Conservation (phyloP, 345 rosid species). For the Xanthoceras sorbifolium region DNA sequence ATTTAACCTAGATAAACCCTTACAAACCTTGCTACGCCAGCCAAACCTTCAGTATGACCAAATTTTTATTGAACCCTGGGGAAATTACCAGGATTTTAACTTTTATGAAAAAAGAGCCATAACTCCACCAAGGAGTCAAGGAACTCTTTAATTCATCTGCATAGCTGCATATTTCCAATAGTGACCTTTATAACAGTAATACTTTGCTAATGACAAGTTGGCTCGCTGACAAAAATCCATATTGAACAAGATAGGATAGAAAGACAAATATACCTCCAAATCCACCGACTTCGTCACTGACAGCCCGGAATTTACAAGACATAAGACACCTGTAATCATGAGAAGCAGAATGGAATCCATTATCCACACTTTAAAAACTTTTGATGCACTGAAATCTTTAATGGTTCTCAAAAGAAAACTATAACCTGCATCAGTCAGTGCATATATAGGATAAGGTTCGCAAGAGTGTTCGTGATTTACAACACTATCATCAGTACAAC, state of each 20-base stretch:
- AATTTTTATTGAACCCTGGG: background rate
- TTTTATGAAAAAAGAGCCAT: background rate
- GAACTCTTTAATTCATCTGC: background rate
- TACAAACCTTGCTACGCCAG: background rate
- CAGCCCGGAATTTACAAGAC: conserved; percentile 51
- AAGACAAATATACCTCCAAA: conserved; percentile 51
- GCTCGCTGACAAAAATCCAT: background rate
- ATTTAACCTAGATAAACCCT: background rate
- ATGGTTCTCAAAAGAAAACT: conserved; percentile 18
- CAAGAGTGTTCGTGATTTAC: conserved; percentile 36
- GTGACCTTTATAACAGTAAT: conserved; percentile 10
- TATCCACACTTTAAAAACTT: conserved; percentile 16
- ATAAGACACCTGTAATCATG: conserved; percentile 57
- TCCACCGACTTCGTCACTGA: conserved; percentile 55
- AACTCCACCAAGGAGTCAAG: conserved; percentile 1
- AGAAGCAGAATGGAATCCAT: conserved; percentile 17
- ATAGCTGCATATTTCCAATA: conserved; percentile 9
- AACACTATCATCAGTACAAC: conserved; percentile 23
- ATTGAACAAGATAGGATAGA: conserved; percentile 1
- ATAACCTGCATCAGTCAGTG: conserved; percentile 71
- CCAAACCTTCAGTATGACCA: conserved; percentile 1
- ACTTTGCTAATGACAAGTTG: background rate
- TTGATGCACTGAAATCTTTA: conserved; percentile 17
- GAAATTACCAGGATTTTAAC: background rate
- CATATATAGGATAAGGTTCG: conserved; percentile 44